Evolutionary conservation across 768 basidiomycete genomes (phyloP).

Genomic region (Xerocomus brunneocitrinus): DNA sequence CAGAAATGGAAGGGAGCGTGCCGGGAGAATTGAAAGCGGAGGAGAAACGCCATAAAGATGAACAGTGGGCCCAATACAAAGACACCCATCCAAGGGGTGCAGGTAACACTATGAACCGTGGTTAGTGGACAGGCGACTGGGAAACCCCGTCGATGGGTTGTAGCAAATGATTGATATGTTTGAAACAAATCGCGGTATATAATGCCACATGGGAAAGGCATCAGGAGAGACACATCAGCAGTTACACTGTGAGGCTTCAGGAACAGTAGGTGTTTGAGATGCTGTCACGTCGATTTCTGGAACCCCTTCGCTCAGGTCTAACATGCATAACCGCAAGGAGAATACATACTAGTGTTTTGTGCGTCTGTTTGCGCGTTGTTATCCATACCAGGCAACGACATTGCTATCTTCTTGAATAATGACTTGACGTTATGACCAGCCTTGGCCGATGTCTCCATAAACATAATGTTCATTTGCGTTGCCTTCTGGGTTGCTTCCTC

Average conservation of each 20-base stretch:
- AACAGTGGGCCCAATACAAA: constrained; percentile 87
- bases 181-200: constrained; percentile 28
- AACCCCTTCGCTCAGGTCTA: constrained; percentile 1
- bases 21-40: constrained; percentile 67
- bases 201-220: constrained; percentile 12
- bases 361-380: constrained; percentile 62
- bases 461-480: constrained; percentile 90
- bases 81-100: constrained; percentile 84
- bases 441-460: constrained; percentile 99
- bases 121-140: constrained; percentile 29
- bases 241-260: constrained; percentile 82
- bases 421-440: constrained; percentile 99
- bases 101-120: constrained; percentile 97
- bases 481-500: constrained; percentile 94
- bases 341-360: constrained; percentile 44
- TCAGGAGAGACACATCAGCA: constrained; percentile 45
- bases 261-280: constrained; percentile 59
- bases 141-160: constrained; percentile 6
- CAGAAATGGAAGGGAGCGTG: constrained; percentile 79
- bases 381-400: constrained; percentile 96
- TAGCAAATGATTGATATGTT: constrained; percentile 18
- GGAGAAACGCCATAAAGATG: constrained; percentile 77
- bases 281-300: constrained; percentile 91
- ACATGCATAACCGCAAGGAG: not conserved
- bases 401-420: constrained; percentile 98